These are phyloP conservation scores for Ambrosiella cleistominuta DNA, from an alignment of 2,329 filamentous ascomycete species.

Conservation along the genomic window DNA sequence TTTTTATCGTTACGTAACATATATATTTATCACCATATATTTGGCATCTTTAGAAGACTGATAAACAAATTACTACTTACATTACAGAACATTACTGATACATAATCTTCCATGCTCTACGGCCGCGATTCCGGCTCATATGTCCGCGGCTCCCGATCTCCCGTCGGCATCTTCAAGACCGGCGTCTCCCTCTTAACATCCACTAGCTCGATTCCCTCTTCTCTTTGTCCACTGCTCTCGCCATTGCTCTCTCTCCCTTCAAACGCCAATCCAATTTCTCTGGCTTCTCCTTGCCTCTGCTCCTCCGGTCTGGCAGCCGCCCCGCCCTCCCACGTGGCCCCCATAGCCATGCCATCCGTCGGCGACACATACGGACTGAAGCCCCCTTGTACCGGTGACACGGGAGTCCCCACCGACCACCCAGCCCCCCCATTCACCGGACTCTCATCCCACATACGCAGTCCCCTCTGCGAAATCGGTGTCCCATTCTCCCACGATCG, in stretches of 20 bases:
- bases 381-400: not conserved
- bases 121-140: slow-evolving; percentile 9
- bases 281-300: not conserved
- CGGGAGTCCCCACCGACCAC: not conserved
- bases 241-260: not conserved
- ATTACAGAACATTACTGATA: not conserved
- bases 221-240: not conserved
- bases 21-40: too few species aligned
- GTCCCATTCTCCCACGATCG: slow-evolving; percentile 23
- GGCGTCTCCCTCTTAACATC: slow-evolving; percentile 27
- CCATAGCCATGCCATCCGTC: slow-evolving; percentile 14
- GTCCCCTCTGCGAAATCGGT: slow-evolving; percentile 35
- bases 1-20: not conserved
- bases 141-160: slow-evolving; percentile 16
- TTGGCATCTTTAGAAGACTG: too few species aligned
- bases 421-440: slow-evolving; percentile 21
- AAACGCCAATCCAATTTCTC: slow-evolving; percentile 14
- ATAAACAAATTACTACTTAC: not conserved
- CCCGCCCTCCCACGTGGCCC: slow-evolving; percentile 13
- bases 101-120: not conserved
- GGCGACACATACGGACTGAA: not conserved
- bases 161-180: slow-evolving; percentile 18
- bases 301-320: slow-evolving; percentile 10
- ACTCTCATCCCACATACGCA: slow-evolving; percentile 36
- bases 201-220: slow-evolving; percentile 32